These are phyloP conservation scores for Exserohilum turcica DNA, from an alignment of 2,329 filamentous ascomycete species.

Conservation along the genomic window DNA sequence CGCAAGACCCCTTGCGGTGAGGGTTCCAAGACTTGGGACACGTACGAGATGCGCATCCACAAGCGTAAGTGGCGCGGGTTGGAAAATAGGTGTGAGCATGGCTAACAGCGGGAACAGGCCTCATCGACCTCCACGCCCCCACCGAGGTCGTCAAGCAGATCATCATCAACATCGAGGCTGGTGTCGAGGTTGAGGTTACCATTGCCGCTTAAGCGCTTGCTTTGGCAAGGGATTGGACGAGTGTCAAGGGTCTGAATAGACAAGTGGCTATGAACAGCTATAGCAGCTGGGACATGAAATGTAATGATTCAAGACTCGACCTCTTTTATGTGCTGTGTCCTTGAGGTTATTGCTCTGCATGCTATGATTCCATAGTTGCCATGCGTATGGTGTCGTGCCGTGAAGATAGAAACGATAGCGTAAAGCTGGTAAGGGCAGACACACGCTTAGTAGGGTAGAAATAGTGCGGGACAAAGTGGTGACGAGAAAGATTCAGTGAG, in stretches of 20 bases:
- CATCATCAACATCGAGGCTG: conserved; percentile 94
- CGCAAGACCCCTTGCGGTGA: conserved; percentile 99
- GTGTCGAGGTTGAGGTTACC: conserved; percentile 91
- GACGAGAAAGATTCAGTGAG: too few species aligned
- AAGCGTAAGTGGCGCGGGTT: conserved; percentile 65
- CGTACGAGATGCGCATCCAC: conserved; percentile 99
- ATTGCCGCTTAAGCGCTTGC: conserved; percentile 71
- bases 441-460: too few species aligned
- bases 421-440: too few species aligned
- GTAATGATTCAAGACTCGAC: conserved; percentile 23
- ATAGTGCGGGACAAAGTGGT: too few species aligned
- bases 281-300: conserved; percentile 26
- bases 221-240: conserved; percentile 17
- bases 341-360: too few species aligned
- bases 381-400: too few species aligned
- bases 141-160: conserved; percentile 98
- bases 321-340: too few species aligned
- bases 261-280: conserved; percentile 36
- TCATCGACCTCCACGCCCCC: conserved; percentile 97
- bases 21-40: conserved; percentile 99
- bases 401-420: too few species aligned
- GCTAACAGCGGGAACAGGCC: conserved; percentile 40
- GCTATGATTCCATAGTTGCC: too few species aligned
- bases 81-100: background rate
- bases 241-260: conserved; percentile 15